Conservation (phyloP, 495 filamentous ascomycete species). For the Neurospora pannonica region DNA sequence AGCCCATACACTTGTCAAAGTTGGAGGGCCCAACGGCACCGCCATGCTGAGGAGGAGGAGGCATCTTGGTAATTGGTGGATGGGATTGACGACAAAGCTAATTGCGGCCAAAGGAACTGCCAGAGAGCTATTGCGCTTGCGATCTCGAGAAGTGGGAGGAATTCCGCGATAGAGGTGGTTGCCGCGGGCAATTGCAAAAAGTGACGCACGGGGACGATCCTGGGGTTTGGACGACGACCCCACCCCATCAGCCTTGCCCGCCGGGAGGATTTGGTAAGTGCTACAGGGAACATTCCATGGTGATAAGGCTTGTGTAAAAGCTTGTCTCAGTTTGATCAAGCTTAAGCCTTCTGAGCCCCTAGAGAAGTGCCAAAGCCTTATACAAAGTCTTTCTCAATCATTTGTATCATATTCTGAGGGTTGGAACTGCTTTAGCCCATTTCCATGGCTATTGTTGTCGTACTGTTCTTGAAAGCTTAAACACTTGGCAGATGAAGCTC, state of each 20-base stretch:
- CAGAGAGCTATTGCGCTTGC: not conserved
- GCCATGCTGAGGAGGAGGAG: slow-evolving; percentile 35
- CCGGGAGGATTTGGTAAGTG: not conserved
- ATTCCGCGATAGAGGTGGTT: not conserved
- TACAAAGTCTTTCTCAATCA: not conserved
- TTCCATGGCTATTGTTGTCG: not conserved
- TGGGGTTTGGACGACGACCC: not conserved
- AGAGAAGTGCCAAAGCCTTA: not conserved
- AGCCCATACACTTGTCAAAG: slow-evolving; percentile 75
- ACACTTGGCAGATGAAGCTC: not conserved
- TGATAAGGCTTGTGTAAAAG: not conserved
- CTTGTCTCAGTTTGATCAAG: not conserved
- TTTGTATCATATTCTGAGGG: too few species aligned
- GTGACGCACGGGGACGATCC: slow-evolving; percentile 12
- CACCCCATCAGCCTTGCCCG: not conserved
- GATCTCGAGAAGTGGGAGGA: slow-evolving; percentile 1
- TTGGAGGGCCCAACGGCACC: slow-evolving; percentile 59
- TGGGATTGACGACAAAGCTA: not conserved
- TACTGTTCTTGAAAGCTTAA: not conserved
- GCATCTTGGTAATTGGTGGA: slow-evolving; percentile 26
- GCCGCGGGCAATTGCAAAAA: slow-evolving; percentile 12
- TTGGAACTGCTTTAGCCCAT: too few species aligned
- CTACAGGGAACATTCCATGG: not conserved
- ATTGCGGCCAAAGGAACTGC: not conserved
- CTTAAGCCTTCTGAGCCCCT: not conserved